Evolutionary conservation across 345 rosid genomes (phyloP).

Genomic region (Tarenaya hassleriana): DNA sequence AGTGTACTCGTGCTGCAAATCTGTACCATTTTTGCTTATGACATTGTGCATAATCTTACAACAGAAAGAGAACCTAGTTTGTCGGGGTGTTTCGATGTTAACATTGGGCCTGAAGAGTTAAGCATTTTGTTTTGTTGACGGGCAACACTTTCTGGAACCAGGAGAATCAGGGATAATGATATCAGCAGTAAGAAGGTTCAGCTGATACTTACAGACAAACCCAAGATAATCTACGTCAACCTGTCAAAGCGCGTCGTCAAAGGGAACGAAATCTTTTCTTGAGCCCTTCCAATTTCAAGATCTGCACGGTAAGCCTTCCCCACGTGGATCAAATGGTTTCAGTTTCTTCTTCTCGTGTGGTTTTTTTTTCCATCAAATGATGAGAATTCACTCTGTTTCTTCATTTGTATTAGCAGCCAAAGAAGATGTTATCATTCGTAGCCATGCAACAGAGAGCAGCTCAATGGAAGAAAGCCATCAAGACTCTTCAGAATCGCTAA

Average conservation of each 20-base stretch:
- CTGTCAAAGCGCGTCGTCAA: slow-evolving; percentile 76
- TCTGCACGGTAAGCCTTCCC: slow-evolving; percentile 53
- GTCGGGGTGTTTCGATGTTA: too few relatives aligned
- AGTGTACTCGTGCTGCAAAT: too few relatives aligned
- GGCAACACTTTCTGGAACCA: slow-evolving; percentile 96
- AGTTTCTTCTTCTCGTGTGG: not conserved
- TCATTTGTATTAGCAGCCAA: slow-evolving; percentile 49
- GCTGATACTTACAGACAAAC: slow-evolving; percentile 91
- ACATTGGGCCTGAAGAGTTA: not conserved
- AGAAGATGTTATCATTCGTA: slow-evolving; percentile 84
- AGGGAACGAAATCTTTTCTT: slow-evolving; percentile 76
- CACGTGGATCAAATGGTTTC: slow-evolving; percentile 5
- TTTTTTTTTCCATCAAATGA: slow-evolving; percentile 11
- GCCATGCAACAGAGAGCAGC: slow-evolving; percentile 79
- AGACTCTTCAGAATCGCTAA: slow-evolving; percentile 77
- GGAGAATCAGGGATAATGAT: slow-evolving; percentile 96
- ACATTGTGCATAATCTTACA: not conserved
- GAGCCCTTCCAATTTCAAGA: slow-evolving; percentile 82
- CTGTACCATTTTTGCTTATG: too few relatives aligned
- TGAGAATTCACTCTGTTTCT: too few relatives aligned
- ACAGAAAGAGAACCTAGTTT: too few relatives aligned
- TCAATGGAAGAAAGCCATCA: slow-evolving; percentile 96
- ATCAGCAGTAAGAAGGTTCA: slow-evolving; percentile 97
- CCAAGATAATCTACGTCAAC: slow-evolving; percentile 80
- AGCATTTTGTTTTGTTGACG: slow-evolving; percentile 23